phyloP scores from a whole-genome alignment of 2,329 filamentous ascomycete genomes.

The Trichoderma sp. region DNA sequence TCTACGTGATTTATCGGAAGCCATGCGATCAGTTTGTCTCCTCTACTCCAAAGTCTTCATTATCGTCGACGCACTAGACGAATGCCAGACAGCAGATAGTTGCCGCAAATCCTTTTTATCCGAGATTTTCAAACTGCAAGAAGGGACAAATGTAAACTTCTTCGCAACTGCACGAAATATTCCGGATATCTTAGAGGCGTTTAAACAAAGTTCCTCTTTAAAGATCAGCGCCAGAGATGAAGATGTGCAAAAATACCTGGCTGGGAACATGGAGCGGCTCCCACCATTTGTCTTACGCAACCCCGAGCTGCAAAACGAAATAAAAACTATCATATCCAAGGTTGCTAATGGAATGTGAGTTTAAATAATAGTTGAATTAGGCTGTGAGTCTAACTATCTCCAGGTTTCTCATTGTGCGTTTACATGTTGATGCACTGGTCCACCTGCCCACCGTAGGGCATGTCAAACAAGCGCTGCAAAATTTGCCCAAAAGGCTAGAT shows the following conservation, averaged over 20 bases:
- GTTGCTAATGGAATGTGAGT: not conserved
- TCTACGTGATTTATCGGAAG: not conserved
- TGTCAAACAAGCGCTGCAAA: not conserved
- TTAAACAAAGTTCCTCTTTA: not conserved
- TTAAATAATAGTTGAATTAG: not conserved
- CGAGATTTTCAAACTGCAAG: not conserved
- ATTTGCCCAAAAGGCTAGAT: not conserved
- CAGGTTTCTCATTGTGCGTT: conserved; percentile 4
- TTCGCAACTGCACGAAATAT: conserved; percentile 24
- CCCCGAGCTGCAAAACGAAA: not conserved
- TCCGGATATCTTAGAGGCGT: not conserved
- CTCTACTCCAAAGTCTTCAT: not conserved
- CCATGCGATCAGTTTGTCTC: not conserved
- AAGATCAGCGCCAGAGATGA: conserved; percentile 1
- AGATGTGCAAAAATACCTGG: not conserved
- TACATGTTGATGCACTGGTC: not conserved
- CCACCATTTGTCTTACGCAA: not conserved
- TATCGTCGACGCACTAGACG: conserved; percentile 14
- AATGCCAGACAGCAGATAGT: not conserved
- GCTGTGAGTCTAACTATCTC: not conserved
- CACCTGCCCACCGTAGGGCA: not conserved
- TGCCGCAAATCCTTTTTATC: not conserved
- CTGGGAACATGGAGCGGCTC: not conserved
- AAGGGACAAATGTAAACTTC: not conserved
- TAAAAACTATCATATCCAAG: not conserved